Conservation (phyloP, 495 filamentous ascomycete genomes). For the Aspergillus kassunensis region DNA sequence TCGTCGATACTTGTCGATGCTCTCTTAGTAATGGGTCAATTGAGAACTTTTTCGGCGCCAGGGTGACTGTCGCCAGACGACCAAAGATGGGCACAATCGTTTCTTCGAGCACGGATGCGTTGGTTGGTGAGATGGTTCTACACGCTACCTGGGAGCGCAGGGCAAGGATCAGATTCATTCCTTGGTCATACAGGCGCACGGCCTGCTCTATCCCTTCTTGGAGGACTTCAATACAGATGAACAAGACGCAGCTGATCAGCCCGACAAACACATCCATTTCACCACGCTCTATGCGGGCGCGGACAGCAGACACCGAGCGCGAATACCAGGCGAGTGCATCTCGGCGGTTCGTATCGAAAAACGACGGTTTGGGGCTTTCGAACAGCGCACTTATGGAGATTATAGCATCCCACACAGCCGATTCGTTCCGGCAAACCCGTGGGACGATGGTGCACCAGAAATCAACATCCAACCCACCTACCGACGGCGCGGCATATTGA, state of each 20-base stretch:
- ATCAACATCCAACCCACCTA: conserved; percentile 44
- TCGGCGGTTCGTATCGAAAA: conserved; percentile 15
- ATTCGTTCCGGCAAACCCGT: conserved; percentile 52
- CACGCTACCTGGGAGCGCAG: conserved; percentile 24
- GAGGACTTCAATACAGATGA: conserved; percentile 56
- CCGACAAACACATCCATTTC: conserved; percentile 30
- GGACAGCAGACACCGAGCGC: conserved; percentile 47
- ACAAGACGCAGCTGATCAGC: conserved; percentile 53
- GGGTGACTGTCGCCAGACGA: conserved; percentile 22
- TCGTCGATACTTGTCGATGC: neutral
- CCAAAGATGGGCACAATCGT: conserved; percentile 38
- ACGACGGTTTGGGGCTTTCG: conserved; percentile 28
- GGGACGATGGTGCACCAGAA: conserved; percentile 57
- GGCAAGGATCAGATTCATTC: conserved; percentile 28
- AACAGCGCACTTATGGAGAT: conserved; percentile 52
- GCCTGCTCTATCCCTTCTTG: conserved; percentile 34
- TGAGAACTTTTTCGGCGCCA: conserved; percentile 11
- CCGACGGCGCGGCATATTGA: conserved; percentile 23
- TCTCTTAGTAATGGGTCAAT: conserved; percentile 14
- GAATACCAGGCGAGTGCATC: conserved; percentile 40
- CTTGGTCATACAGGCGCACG: conserved; percentile 33
- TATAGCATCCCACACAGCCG: conserved; percentile 58
- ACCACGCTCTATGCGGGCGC: conserved; percentile 38
- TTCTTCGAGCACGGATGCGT: conserved; percentile 24
- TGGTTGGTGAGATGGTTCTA: conserved; percentile 13